A percentile compares a stretch with the other conserved stretches of the same genome.
Evolutionary conservation across 2,329 filamentous ascomycete genomes (phyloP).

Genomic region (Nemania serpens): DNA sequence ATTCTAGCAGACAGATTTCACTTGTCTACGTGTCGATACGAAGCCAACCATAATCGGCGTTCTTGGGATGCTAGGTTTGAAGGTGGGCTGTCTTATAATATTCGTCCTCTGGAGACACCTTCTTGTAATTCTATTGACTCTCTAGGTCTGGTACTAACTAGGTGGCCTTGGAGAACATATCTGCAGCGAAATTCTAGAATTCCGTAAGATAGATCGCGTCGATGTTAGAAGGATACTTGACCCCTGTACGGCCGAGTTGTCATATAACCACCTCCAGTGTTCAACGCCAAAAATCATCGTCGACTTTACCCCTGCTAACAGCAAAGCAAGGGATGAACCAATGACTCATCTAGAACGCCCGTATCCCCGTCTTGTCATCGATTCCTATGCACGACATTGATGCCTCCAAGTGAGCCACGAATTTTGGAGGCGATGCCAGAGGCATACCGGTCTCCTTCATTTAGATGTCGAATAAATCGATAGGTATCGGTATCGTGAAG

Average conservation of each 20-base stretch:
- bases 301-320: not conserved
- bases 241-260: not conserved
- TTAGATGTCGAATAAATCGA: not conserved
- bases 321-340: not conserved
- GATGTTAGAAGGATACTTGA: not conserved
- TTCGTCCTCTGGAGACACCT: not conserved
- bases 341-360: not conserved
- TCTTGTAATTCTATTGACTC: not conserved
- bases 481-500: not conserved
- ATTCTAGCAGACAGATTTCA: not conserved
- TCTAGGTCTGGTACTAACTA: not conserved
- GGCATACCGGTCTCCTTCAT: not conserved
- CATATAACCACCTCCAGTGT: not conserved
- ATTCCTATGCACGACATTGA: not conserved
- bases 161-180: not conserved
- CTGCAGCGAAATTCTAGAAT: not conserved
- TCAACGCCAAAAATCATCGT: constrained; percentile 9
- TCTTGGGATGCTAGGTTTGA: not conserved
- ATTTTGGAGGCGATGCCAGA: not conserved
- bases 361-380: not conserved
- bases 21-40: not conserved
- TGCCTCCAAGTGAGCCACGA: not conserved
- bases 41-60: not conserved
- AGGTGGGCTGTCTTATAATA: not conserved
- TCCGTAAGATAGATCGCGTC: not conserved